Percentiles rank a stretch among this genome's conserved stretches.
Conservation (phyloP, 2,329 filamentous ascomycete species). For the Diaporthe velutina region DNA sequence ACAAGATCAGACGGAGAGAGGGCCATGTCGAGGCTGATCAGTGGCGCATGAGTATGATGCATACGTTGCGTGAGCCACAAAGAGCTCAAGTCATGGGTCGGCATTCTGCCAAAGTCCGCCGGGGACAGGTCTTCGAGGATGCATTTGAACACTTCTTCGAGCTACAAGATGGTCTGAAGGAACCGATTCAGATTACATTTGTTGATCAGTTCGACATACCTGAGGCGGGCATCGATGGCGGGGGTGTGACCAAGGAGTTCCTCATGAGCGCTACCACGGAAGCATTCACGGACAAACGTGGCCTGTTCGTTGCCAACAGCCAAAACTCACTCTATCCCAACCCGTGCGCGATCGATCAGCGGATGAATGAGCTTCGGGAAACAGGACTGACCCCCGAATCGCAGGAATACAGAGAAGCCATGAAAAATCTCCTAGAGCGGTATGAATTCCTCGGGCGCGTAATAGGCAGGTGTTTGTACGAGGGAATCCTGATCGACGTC, state of each 20-base stretch:
- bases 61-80: constrained; percentile 48
- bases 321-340: constrained; percentile 92
- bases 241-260: constrained; percentile 98
- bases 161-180: constrained; percentile 86
- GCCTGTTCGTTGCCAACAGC: constrained; percentile 86
- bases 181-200: constrained; percentile 97
- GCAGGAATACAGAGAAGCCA: constrained; percentile 66
- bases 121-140: constrained; percentile 86
- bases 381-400: constrained; percentile 65
- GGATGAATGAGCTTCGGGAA: constrained; percentile 68
- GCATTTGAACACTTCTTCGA: constrained; percentile 87
- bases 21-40: constrained; percentile 79
- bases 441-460: constrained; percentile 95
- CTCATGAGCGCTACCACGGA: constrained; percentile 89
- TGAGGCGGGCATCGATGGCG: constrained; percentile 96
- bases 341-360: constrained; percentile 80
- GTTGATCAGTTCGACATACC: constrained; percentile 88
- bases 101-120: constrained; percentile 84
- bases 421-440: constrained; percentile 74
- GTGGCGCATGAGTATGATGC: constrained; percentile 75
- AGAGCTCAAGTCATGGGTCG: constrained; percentile 58
- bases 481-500: constrained; percentile 94
- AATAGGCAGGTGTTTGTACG: constrained; percentile 96
- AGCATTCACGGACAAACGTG: constrained; percentile 75
- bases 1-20: constrained; percentile 79